Conservation (phyloP, 2,329 filamentous ascomycete genomes). For the Stagonosporopsis rhizophila region DNA sequence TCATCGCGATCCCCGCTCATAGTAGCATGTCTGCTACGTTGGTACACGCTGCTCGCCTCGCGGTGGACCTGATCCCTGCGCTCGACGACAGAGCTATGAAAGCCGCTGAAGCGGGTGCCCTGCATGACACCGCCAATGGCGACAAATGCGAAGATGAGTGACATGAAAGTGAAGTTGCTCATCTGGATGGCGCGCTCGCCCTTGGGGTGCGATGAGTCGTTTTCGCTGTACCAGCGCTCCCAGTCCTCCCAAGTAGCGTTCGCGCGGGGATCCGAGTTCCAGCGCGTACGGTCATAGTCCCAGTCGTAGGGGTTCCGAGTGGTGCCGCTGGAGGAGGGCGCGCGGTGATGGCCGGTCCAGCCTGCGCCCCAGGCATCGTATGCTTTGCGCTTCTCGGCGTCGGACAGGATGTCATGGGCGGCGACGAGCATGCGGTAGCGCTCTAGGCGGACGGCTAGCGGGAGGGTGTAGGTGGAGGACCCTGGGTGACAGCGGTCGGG, state of each 20-base stretch:
- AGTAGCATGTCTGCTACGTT: conserved; percentile 62
- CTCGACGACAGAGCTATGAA: conserved; percentile 68
- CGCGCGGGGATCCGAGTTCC: conserved; percentile 57
- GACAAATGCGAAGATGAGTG: conserved; percentile 73
- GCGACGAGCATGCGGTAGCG: conserved; percentile 88
- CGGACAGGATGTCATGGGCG: conserved; percentile 86
- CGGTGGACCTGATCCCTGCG: conserved; percentile 71
- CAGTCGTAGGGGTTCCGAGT: conserved; percentile 33
- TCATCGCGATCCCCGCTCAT: conserved; percentile 56
- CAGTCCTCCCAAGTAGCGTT: conserved; percentile 99
- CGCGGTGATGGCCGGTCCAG: conserved; percentile 64
- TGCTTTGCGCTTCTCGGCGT: conserved; percentile 76
- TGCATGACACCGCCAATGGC: conserved; percentile 76
- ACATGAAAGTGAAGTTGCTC: conserved; percentile 79
- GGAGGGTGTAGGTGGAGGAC: conserved; percentile 53
- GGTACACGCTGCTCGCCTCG: conserved; percentile 68
- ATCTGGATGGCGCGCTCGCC: conserved; percentile 65
- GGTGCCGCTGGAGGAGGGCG: conserved; percentile 18
- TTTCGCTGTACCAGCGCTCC: conserved; percentile 65
- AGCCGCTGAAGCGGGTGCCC: conserved; percentile 70
- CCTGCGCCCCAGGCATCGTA: conserved; percentile 86
- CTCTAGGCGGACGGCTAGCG: conserved; percentile 74
- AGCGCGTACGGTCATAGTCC: conserved; percentile 36
- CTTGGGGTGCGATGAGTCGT: conserved; percentile 45
- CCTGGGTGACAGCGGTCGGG: conserved; percentile 68